A percentile compares a stretch with the other conserved stretches of the same genome.
These are phyloP conservation scores for Telfairia occidentalis DNA, from an alignment of 331 rosid species.

Conservation along the genomic window DNA sequence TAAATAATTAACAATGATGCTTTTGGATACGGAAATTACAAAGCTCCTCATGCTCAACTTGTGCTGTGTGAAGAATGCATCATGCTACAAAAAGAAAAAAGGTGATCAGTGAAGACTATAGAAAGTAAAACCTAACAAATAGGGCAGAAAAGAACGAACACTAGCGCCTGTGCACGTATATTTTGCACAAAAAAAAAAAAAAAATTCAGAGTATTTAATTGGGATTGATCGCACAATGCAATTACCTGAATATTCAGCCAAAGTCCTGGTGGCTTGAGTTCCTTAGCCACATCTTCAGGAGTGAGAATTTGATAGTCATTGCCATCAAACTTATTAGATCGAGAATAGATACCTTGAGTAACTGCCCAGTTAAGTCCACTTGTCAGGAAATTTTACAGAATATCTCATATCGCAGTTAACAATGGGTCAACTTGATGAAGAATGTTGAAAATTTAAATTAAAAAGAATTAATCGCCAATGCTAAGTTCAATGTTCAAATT, in stretches of 20 bases:
- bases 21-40: constrained; percentile 38
- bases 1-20: constrained; percentile 36
- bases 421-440: not conserved
- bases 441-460: not conserved
- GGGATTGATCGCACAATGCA: not conserved
- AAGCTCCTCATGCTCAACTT: constrained; percentile 63
- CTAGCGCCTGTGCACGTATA: not conserved
- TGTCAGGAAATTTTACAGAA: not conserved
- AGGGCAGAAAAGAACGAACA: not conserved
- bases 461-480: not conserved
- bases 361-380: constrained; percentile 42
- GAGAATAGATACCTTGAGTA: constrained; percentile 52
- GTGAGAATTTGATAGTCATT: constrained; percentile 16
- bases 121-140: not conserved
- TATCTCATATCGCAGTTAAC: not conserved
- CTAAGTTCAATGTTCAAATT: not conserved
- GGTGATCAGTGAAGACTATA: constrained; percentile 5
- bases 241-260: constrained; percentile 94
- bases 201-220: not conserved
- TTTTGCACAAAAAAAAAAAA: not conserved
- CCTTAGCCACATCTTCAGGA: constrained; percentile 19
- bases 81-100: constrained; percentile 47
- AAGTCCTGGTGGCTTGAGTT: constrained; percentile 20
- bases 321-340: constrained; percentile 39
- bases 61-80: constrained; percentile 51